Conservation (phyloP, 768 basidiomycete species). For the Agaricus blazei region DNA sequence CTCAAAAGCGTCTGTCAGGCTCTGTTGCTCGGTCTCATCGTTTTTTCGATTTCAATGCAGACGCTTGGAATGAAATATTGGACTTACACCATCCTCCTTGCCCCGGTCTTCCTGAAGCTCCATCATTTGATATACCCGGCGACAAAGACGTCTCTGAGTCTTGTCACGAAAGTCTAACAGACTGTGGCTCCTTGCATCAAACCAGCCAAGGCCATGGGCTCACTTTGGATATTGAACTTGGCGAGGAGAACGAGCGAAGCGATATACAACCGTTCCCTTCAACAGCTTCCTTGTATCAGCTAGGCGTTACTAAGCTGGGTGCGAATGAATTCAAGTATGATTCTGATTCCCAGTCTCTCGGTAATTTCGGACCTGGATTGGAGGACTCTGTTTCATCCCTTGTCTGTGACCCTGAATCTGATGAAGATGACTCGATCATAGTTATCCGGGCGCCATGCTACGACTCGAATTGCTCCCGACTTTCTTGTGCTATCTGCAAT, state of each 20-base stretch:
- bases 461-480: not conserved
- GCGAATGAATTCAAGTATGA: no score
- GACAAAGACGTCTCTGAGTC: not conserved
- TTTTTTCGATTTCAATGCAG: slow-evolving; percentile 21
- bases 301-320: not conserved
- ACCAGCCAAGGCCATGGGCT: not conserved
- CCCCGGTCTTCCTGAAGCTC: slow-evolving; percentile 13
- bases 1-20: slow-evolving; percentile 22
- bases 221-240: not conserved
- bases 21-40: slow-evolving; percentile 20
- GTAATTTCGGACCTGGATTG: slow-evolving; percentile 16
- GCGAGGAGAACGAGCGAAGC: slow-evolving; percentile 3
- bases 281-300: slow-evolving; percentile 9
- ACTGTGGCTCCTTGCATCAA: not conserved
- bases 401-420: not conserved
- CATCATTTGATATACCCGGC: not conserved
- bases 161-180: not conserved
- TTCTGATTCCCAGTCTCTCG: not conserved
- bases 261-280: slow-evolving; percentile 13
- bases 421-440: not conserved
- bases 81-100: slow-evolving; percentile 25
- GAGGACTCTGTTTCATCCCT: slow-evolving; percentile 2
- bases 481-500: not conserved
- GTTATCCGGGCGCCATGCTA: not conserved
- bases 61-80: slow-evolving; percentile 26